Conservation (phyloP, 768 basidiomycete genomes). For the Lanmaoa pseudosensibilis region DNA sequence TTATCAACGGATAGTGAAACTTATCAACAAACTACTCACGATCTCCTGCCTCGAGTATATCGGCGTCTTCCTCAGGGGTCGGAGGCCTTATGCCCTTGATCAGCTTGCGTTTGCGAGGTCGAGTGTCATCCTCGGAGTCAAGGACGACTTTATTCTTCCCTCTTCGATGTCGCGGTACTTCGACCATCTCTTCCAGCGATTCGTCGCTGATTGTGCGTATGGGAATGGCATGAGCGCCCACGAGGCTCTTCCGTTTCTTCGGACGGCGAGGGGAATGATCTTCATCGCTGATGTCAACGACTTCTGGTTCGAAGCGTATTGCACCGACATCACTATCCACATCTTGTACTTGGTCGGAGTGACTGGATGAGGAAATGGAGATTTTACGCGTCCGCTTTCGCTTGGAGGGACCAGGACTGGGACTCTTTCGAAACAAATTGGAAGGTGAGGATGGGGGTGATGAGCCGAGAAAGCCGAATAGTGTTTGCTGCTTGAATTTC, state of each 20-base stretch:
- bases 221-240: constrained; percentile 16
- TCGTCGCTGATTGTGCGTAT: constrained; percentile 20
- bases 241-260: constrained; percentile 17
- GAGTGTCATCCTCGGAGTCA: constrained; percentile 39
- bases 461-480: constrained; percentile 36
- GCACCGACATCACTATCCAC: constrained; percentile 48
- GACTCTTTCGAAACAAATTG: not conserved
- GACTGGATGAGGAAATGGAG: constrained; percentile 13
- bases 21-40: constrained; percentile 39
- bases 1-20: not conserved
- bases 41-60: constrained; percentile 48
- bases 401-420: constrained; percentile 2
- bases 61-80: constrained; percentile 43
- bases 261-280: constrained; percentile 28
- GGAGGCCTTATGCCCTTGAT: constrained; percentile 44
- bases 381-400: constrained; percentile 18
- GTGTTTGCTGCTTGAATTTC: constrained; percentile 44
- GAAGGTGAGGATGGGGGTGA: constrained; percentile 28
- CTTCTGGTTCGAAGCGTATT: constrained; percentile 49
- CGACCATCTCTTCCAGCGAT: constrained; percentile 20
- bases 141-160: constrained; percentile 21
- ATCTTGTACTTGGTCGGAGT: constrained; percentile 24
- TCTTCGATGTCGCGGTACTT: constrained; percentile 21
- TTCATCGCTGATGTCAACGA: constrained; percentile 22
- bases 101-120: constrained; percentile 40